Percentiles rank a stretch among this genome's conserved stretches.
Conservation (phyloP, 2,329 filamentous ascomycete species). For the Monosporascus ibericus region DNA sequence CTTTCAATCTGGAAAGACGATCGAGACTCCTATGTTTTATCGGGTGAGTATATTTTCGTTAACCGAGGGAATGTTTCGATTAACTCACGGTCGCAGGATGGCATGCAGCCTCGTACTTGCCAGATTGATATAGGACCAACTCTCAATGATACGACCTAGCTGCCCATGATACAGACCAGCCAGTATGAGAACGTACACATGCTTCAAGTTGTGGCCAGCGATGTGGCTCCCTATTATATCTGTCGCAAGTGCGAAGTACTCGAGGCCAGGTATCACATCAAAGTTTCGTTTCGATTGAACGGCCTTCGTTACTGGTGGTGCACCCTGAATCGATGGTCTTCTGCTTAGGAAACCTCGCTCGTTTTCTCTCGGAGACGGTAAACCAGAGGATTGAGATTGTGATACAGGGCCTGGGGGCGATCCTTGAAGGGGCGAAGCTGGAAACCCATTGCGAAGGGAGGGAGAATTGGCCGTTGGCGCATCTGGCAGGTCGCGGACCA, state of each 20-base stretch:
- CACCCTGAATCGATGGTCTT: slow-evolving; percentile 45
- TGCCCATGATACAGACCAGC: slow-evolving; percentile 88
- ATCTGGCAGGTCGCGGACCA: slow-evolving; percentile 44
- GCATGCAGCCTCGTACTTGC: slow-evolving; percentile 58
- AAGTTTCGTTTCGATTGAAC: slow-evolving; percentile 53
- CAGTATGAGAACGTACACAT: slow-evolving; percentile 79
- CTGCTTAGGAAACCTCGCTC: slow-evolving; percentile 40
- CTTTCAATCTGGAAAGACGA: slow-evolving; percentile 38
- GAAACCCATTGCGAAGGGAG: slow-evolving; percentile 42
- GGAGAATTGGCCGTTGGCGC: slow-evolving; percentile 30
- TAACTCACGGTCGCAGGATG: slow-evolving; percentile 67
- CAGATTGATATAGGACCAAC: slow-evolving; percentile 57
- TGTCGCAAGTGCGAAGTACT: slow-evolving; percentile 81
- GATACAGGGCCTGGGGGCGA: slow-evolving; percentile 44
- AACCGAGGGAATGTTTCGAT: neutral
- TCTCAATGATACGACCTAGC: slow-evolving; percentile 79
- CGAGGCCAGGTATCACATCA: slow-evolving; percentile 80
- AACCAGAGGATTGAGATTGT: slow-evolving; percentile 42
- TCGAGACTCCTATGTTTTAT: slow-evolving; percentile 37
- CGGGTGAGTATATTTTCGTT: slow-evolving; percentile 3
- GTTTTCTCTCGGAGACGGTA: slow-evolving; percentile 48
- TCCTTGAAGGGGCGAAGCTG: slow-evolving; percentile 47
- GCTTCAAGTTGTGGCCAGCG: slow-evolving; percentile 72
- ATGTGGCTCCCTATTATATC: slow-evolving; percentile 79
- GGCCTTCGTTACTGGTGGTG: slow-evolving; percentile 19